Evolutionary conservation across 441 rosid genomes (phyloP).

Genomic region (Gossypium schwendimanii): DNA sequence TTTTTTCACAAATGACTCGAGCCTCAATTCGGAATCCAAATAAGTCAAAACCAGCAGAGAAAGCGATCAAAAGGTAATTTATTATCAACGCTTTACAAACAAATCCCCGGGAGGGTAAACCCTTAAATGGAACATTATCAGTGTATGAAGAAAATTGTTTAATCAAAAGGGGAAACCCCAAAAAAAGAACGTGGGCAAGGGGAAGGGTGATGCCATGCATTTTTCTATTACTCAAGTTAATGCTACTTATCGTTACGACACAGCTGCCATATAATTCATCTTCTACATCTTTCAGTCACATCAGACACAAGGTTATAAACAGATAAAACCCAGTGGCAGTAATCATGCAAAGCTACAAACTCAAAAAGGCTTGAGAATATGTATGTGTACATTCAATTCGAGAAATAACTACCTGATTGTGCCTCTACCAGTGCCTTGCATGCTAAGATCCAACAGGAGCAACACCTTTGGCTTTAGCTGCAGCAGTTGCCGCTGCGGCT

Average conservation of each 20-base stretch:
- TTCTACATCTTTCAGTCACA: slow-evolving; percentile 16
- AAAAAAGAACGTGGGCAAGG: no score
- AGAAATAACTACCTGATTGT: slow-evolving; percentile 9
- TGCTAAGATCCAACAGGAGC: slow-evolving; percentile 83
- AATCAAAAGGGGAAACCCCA: neutral
- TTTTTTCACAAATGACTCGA: neutral
- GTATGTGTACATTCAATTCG: slow-evolving; percentile 34
- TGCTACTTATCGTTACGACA: slow-evolving; percentile 21
- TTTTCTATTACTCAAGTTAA: neutral
- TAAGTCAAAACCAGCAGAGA: neutral
- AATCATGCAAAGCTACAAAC: slow-evolving; percentile 20
- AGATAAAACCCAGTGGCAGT: slow-evolving; percentile 14
- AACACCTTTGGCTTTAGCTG: slow-evolving; percentile 64
- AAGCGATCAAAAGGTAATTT: neutral
- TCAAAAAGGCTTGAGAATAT: slow-evolving; percentile 10
- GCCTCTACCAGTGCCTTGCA: slow-evolving; percentile 18
- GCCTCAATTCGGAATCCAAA: neutral
- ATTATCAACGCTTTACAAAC: neutral
- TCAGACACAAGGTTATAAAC: slow-evolving; percentile 15
- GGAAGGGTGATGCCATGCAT: neutral
- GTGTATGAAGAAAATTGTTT: neutral
- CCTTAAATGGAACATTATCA: neutral
- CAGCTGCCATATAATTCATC: slow-evolving; percentile 2
- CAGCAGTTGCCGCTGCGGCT: slow-evolving; percentile 53
- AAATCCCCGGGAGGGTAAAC: neutral